A percentile compares a stretch with the other conserved stretches of the same genome.
These are phyloP conservation scores for Cunninghamia lanceolata DNA, from an alignment of 75 land plant species.

Conservation along the genomic window DNA sequence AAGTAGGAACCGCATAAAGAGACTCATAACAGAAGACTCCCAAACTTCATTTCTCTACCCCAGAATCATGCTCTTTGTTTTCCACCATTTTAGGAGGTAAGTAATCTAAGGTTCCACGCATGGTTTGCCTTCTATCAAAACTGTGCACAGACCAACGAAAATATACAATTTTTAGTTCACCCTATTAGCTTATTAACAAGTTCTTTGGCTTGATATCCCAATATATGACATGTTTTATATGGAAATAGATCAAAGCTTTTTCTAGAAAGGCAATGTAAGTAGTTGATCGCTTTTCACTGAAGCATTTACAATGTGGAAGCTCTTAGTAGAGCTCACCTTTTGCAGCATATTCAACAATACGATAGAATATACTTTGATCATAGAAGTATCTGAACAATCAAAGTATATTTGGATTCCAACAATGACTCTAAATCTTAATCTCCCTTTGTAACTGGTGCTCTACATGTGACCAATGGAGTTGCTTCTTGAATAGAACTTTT, in stretches of 20 bases:
- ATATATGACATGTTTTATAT: constrained; percentile 87
- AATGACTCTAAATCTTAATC: constrained; percentile 85
- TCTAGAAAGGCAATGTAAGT: constrained; percentile 86
- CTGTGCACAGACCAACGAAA: constrained; percentile 98
- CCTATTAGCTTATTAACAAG: constrained; percentile 70
- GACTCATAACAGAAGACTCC: constrained; percentile 92
- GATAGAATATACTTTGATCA: constrained; percentile 78
- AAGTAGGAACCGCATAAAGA: constrained; percentile 86
- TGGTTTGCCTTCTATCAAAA: constrained; percentile 74
- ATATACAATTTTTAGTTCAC: constrained; percentile 90
- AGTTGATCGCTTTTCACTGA: constrained; percentile 76
- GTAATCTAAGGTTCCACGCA: constrained; percentile 95
- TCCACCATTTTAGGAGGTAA: constrained; percentile 98
- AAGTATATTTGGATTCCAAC: constrained; percentile 77
- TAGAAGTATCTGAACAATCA: constrained; percentile 85
- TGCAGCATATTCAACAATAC: constrained; percentile 81
- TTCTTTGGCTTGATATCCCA: constrained; percentile 95
- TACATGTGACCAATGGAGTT: constrained; percentile 74
- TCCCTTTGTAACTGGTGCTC: constrained; percentile 85
- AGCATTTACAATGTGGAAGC: constrained; percentile 69
- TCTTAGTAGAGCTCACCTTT: constrained; percentile 88
- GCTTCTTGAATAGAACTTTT: constrained; percentile 87
- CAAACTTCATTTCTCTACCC: constrained; percentile 91
- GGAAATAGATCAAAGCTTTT: constrained; percentile 77
- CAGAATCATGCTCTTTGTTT: constrained; percentile 86